Conservation (phyloP, 148 eudicot species). For the Silene conica region DNA sequence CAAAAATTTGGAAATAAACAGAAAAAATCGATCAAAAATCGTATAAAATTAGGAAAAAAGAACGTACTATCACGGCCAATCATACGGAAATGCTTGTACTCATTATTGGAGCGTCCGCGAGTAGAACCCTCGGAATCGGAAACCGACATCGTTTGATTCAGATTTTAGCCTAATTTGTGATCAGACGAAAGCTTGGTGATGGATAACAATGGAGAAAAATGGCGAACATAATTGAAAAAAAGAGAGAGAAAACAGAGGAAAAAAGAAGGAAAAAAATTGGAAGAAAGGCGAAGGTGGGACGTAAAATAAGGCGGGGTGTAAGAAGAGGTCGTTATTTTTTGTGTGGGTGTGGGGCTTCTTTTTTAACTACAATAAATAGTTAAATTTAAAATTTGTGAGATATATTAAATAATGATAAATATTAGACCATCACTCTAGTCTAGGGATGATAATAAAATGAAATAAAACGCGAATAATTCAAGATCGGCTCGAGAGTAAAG, state of each 20-base stretch:
- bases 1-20: background rate
- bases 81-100: slow-evolving; percentile 72
- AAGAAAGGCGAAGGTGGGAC: slow-evolving; percentile 13
- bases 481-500: no score
- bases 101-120: slow-evolving; percentile 32
- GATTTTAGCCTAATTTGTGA: background rate
- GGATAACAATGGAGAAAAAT: slow-evolving; percentile 12
- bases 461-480: no score
- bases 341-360: slow-evolving; percentile 18
- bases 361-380: no score
- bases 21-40: background rate
- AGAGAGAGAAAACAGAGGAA: slow-evolving; percentile 9
- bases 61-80: slow-evolving; percentile 68
- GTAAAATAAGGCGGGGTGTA: slow-evolving; percentile 28
- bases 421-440: no score
- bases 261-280: slow-evolving; percentile 1
- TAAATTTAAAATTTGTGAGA: no score
- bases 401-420: no score
- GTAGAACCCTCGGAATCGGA: slow-evolving; percentile 65
- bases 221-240: slow-evolving; percentile 12
- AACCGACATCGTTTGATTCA: slow-evolving; percentile 42
- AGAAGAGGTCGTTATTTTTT: slow-evolving; percentile 29
- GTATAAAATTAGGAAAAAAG: background rate
- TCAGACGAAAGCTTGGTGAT: background rate
- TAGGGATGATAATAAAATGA: no score